Base-by-base conservation (phyloP, 352 stramenopile genomes). In the Pythium aphanidermatum region DNA sequence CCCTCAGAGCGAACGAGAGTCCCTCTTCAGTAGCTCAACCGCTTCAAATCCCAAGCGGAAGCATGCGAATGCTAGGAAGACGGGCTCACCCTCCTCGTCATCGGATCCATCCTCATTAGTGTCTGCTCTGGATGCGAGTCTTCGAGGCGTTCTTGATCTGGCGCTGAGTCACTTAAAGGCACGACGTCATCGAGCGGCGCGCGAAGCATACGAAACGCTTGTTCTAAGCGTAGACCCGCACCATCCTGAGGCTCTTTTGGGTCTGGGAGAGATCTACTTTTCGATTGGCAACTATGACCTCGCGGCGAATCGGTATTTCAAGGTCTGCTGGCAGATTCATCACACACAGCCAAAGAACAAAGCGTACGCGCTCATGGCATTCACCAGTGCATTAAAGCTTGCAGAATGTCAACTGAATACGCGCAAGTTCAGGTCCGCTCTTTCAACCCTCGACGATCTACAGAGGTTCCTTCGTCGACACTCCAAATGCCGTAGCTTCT, bases 261-360 rank as follows among this genome's bases (percentile, higher is more conserved):
- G 62, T 7, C 46, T 86, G 28, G 74, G 71, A 11, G 56, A 81
- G 17, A 78, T 86, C 35, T 59, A 77, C 11, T 41, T 67, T 13
- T 58, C 60, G 12, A 83, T 70, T 46, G 63, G 54, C 2, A 62
- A 61, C 7, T 71, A 57, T 12, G 60, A 67, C 14, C 42, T 65
- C 31, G 73, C 75, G 3, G 61, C 55, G 14, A 46, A 56, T 9
- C 39, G 56, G 7, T 80, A 65, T 39, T 82, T 73, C 61, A 42
- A 50, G 2, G 61, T 68, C 20, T 83, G 70, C 41, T 86, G 69
- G 71, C 46, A 53, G 10, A 33, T 23, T 3, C 60, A 72, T 39
- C 53, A 68, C 31, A 39, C 28, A 3, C 47, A 56, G 17, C 44
- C 56, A 2, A 28, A 19, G 8, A 42, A 46, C 35, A 74, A 74